Evolutionary conservation across 192 early-diverging fungal species (phyloP).

Genomic region (Backusella psychrophila): DNA sequence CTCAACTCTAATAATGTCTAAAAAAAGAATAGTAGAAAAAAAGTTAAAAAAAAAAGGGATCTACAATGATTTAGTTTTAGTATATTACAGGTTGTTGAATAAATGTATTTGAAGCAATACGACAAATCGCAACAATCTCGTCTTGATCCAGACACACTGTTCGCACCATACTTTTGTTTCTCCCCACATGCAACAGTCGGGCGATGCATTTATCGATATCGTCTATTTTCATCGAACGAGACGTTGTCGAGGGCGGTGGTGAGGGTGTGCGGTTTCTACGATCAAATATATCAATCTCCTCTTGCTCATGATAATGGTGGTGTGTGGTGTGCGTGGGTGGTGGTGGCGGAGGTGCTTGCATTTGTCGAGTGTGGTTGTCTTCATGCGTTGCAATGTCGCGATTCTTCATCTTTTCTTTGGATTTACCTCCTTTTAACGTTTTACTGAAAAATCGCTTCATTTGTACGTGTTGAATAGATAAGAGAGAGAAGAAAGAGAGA

Average conservation of each 20-base stretch:
- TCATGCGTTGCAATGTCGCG: neutral
- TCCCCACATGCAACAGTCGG: conserved; percentile 16
- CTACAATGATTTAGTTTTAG: neutral
- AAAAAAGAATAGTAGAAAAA: neutral
- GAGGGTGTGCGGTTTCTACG: neutral
- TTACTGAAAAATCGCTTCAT: neutral
- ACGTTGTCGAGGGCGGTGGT: neutral
- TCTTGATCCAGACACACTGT: conserved; percentile 79
- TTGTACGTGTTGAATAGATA: neutral
- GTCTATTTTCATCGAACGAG: neutral
- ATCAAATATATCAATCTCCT: neutral
- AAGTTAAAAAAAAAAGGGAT: neutral
- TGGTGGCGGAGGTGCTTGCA: neutral
- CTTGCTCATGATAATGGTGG: neutral
- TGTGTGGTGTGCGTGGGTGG: neutral
- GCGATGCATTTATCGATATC: conserved; percentile 30
- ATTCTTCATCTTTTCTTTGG: neutral
- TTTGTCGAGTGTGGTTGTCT: neutral
- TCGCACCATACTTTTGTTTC: conserved; percentile 42
- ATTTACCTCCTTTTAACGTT: neutral
- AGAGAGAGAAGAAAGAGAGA: neutral
- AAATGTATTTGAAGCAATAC: conserved; percentile 80
- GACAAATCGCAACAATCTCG: conserved; percentile 86
- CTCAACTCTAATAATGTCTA: conserved; percentile 12
- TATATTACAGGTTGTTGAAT: conserved; percentile 70